Conservation (phyloP, 345 rosid species). For the Trapa incisa region DNA sequence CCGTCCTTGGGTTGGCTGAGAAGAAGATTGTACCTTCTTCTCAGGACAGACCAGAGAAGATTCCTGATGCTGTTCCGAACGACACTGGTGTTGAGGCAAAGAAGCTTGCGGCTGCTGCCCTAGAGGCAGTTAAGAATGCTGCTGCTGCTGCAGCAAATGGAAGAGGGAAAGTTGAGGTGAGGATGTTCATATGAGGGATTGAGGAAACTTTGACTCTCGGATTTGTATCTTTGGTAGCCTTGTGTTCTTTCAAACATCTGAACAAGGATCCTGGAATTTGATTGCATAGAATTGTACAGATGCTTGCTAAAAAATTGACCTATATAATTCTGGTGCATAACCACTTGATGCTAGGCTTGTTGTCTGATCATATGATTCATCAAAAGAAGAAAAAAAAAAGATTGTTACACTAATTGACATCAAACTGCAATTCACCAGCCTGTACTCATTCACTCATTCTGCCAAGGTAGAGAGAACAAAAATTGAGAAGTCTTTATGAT, state of each 20-base stretch:
- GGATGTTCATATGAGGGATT: slow-evolving; percentile 1
- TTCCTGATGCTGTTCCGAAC: slow-evolving; percentile 13
- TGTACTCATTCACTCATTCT: no score
- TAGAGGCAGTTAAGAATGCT: slow-evolving; percentile 71
- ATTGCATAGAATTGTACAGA: no score
- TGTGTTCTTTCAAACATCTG: neutral
- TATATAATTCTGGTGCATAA: neutral
- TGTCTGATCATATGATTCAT: neutral
- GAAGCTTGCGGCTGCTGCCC: slow-evolving; percentile 75
- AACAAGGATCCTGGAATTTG: neutral
- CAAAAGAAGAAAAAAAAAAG: no score
- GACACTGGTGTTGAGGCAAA: slow-evolving; percentile 44
- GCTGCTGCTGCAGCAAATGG: slow-evolving; percentile 42
- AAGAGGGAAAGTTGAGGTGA: slow-evolving; percentile 76
- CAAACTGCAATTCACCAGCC: no score
- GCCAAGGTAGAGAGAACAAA: no score
- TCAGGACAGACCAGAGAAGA: slow-evolving; percentile 10
- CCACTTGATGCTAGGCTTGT: neutral
- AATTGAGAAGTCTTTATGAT: no score
- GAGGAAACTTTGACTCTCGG: neutral
- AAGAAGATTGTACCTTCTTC: slow-evolving; percentile 12
- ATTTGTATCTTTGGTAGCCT: neutral
- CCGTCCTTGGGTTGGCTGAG: slow-evolving; percentile 31
- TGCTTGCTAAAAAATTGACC: neutral
- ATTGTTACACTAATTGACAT: neutral